phyloP scores from a whole-genome alignment of 2,329 filamentous ascomycete species.

The Sporothrix mexicana region DNA sequence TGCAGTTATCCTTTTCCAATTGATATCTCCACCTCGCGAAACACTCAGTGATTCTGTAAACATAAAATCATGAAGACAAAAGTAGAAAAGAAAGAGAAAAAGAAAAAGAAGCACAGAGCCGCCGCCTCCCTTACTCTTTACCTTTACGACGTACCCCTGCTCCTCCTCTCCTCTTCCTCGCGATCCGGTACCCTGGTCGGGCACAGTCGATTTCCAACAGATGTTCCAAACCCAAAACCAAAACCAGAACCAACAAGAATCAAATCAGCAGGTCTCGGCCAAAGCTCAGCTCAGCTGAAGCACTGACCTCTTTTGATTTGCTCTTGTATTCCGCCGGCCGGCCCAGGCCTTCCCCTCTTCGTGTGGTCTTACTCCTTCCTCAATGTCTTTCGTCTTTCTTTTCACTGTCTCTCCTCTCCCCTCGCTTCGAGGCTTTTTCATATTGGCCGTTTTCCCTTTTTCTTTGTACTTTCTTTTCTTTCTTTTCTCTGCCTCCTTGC shows the following conservation, averaged over 20 bases:
- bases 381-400: neutral
- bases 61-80: neutral
- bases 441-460: neutral
- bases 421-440: slow-evolving; percentile 16
- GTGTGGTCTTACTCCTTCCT: too few species aligned
- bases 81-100: neutral
- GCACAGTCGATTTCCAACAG: neutral
- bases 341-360: neutral
- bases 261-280: neutral
- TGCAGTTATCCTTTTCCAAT: neutral
- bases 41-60: neutral
- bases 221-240: neutral
- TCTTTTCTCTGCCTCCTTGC: neutral
- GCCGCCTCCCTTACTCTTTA: neutral
- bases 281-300: neutral
- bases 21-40: neutral
- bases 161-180: slow-evolving; percentile 2
- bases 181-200: slow-evolving; percentile 22
- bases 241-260: neutral
- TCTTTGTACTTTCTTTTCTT: neutral
- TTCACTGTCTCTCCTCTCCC: neutral
- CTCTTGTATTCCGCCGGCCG: neutral
- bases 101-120: neutral
- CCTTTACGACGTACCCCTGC: slow-evolving; percentile 3
- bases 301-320: slow-evolving; percentile 4